Conservation (phyloP, 495 filamentous ascomycete genomes). For the Tuber magnatum region DNA sequence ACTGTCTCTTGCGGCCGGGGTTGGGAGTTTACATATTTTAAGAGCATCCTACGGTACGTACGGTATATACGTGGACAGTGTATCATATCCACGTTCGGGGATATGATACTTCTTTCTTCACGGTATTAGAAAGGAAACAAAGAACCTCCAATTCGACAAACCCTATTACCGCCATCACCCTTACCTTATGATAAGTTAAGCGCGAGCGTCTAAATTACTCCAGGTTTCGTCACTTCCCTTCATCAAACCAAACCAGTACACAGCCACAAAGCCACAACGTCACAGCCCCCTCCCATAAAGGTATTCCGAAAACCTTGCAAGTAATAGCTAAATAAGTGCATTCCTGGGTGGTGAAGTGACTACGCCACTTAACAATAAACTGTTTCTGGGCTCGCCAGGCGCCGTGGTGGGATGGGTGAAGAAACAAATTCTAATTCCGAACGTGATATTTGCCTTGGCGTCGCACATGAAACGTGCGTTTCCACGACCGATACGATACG, state of each 20-base stretch:
- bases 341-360: not conserved
- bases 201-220: not conserved
- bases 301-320: too few species aligned
- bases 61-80: not conserved
- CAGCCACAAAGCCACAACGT: not conserved
- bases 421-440: not conserved
- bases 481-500: not conserved
- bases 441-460: not conserved
- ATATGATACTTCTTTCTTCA: not conserved
- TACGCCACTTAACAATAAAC: not conserved
- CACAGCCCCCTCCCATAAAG: not conserved
- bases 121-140: not conserved
- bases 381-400: not conserved
- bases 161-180: not conserved
- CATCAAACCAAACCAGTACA: not conserved
- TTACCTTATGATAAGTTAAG: not conserved
- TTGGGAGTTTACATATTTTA: not conserved
- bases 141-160: not conserved
- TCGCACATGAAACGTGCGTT: not conserved
- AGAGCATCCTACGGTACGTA: not conserved
- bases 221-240: not conserved
- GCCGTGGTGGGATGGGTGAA: not conserved
- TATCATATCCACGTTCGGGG: not conserved
- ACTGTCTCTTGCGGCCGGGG: not conserved
- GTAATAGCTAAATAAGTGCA: not conserved